Evolutionary conservation across 345 rosid genomes (phyloP).

Genomic region (Rhizophora apiculata): DNA sequence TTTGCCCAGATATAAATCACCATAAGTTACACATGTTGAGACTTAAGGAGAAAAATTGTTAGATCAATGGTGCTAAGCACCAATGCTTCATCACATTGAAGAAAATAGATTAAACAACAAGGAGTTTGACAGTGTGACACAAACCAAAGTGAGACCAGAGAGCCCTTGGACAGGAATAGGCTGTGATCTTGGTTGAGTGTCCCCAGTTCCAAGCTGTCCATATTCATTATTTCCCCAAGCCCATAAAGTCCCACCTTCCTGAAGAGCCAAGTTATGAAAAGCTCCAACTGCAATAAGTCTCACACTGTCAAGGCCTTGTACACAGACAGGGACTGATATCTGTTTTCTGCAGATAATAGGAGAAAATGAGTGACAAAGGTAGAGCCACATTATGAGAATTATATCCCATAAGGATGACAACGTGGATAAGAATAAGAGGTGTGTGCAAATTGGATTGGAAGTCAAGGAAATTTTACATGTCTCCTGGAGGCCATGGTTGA

Average conservation of each 20-base stretch:
- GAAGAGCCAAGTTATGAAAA: constrained; percentile 94
- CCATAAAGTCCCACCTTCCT: constrained; percentile 91
- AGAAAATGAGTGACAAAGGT: no score
- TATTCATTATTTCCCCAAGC: constrained; percentile 99
- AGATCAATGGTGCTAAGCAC: neutral
- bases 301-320: constrained; percentile 94
- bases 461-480: constrained; percentile 56
- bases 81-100: neutral
- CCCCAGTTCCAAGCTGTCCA: constrained; percentile 99
- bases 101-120: neutral
- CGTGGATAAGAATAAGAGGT: neutral
- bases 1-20: constrained; percentile 10
- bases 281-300: constrained; percentile 93
- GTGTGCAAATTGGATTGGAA: constrained; percentile 6
- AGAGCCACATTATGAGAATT: constrained; percentile 1
- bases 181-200: constrained; percentile 97
- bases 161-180: constrained; percentile 92
- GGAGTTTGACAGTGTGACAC: constrained; percentile 20
- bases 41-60: neutral
- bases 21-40: neutral
- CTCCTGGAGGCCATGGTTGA: constrained; percentile 99
- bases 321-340: constrained; percentile 92
- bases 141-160: constrained; percentile 73
- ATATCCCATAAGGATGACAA: constrained; percentile 1
- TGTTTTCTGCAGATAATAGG: constrained; percentile 64